Conservation (phyloP, 1,139 yeast species). For the Scheffersomyces insectosa region DNA sequence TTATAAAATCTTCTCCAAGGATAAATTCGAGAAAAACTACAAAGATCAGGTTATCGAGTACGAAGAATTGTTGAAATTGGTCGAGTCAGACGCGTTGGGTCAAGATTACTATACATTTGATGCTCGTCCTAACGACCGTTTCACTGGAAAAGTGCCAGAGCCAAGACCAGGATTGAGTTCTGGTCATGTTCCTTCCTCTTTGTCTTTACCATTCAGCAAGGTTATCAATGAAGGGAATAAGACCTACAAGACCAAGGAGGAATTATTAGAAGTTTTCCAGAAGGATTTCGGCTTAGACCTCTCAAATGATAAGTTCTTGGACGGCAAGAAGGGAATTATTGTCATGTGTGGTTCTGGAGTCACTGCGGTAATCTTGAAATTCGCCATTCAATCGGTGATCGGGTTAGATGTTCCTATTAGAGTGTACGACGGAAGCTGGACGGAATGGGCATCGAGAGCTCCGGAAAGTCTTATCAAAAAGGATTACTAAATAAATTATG, state of each 20-base stretch:
- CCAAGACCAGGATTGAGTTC: constrained; percentile 85
- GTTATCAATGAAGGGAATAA: constrained; percentile 52
- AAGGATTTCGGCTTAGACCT: constrained; percentile 39
- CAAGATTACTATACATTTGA: constrained; percentile 62
- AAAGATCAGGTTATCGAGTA: constrained; percentile 56
- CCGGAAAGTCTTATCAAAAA: constrained; percentile 36
- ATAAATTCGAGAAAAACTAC: constrained; percentile 29
- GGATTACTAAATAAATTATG: constrained; percentile 6
- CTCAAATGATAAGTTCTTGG: constrained; percentile 20
- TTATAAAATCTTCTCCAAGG: constrained; percentile 23
- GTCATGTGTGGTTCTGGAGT: constrained; percentile 97
- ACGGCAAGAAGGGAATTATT: constrained; percentile 58
- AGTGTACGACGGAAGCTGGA: constrained; percentile 96
- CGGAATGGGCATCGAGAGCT: constrained; percentile 58
- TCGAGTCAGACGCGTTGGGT: constrained; percentile 47
- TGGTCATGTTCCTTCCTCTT: constrained; percentile 86
- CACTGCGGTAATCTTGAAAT: constrained; percentile 79
- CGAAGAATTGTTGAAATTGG: constrained; percentile 63
- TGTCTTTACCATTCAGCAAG: constrained; percentile 71
- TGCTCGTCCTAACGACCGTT: constrained; percentile 77
- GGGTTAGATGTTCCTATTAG: constrained; percentile 67
- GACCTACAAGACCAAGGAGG: constrained; percentile 49
- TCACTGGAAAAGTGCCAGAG: constrained; percentile 77
- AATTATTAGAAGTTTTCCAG: constrained; percentile 47
- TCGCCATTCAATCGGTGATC: constrained; percentile 44